Percentiles rank a stretch among this genome's conserved stretches.
Evolutionary conservation across 176 grass and related monocot genomes (phyloP).

Genomic region (Alloteropsis semialata): DNA sequence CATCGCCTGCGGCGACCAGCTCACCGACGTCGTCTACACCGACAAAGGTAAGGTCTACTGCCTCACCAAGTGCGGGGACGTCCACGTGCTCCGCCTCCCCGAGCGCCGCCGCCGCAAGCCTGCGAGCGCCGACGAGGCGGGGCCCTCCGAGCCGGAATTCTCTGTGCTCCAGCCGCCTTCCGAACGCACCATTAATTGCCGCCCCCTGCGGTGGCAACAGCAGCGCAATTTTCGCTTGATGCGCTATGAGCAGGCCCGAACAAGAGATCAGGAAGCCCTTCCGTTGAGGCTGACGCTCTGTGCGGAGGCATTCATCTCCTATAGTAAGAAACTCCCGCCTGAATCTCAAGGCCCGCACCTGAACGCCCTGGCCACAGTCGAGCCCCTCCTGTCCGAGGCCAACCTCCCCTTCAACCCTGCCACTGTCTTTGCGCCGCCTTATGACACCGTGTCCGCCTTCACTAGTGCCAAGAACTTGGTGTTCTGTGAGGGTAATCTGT

Average conservation of each 20-base stretch:
- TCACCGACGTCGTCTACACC: constrained; percentile 50
- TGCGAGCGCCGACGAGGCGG: constrained; percentile 23
- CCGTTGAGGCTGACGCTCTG: constrained; percentile 6
- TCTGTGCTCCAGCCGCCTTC: background rate
- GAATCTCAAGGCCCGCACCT: constrained; percentile 40
- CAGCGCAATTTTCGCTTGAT: constrained; percentile 26
- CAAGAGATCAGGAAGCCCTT: background rate
- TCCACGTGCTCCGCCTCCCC: constrained; percentile 47
- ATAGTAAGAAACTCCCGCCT: background rate
- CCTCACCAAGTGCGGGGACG: constrained; percentile 57
- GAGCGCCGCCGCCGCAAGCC: constrained; percentile 48
- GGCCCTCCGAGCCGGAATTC: constrained; percentile 12
- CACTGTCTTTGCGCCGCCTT: constrained; percentile 36
- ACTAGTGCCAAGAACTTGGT: constrained; percentile 51
- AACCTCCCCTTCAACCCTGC: constrained; percentile 47
- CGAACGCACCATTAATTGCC: constrained; percentile 3
- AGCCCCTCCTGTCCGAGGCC: constrained; percentile 24
- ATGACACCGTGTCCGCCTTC: constrained; percentile 39
- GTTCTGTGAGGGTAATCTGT: constrained; percentile 38
- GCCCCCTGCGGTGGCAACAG: background rate
- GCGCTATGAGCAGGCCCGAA: constrained; percentile 13
- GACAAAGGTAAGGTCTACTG: constrained; percentile 62
- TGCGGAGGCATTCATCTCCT: constrained; percentile 9
- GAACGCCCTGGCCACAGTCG: constrained; percentile 30
- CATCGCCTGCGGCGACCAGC: constrained; percentile 37